Percentiles rank a stretch among this genome's conserved stretches.
These are phyloP conservation scores for Aspergillus cejpii DNA, from an alignment of 2,329 filamentous ascomycete species.

Conservation along the genomic window DNA sequence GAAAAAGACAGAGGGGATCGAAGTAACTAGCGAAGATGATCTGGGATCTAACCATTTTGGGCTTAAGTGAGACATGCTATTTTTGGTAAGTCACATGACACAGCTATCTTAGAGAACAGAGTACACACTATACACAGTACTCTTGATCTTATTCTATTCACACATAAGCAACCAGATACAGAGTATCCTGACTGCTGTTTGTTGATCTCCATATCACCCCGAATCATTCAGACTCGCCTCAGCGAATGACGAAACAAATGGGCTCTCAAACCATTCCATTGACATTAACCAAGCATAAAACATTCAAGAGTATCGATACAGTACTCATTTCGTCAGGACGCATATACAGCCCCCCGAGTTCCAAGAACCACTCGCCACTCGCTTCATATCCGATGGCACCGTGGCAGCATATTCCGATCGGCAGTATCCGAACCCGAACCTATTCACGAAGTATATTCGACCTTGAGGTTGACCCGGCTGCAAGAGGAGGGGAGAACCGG, in stretches of 20 bases:
- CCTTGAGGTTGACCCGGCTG: slow-evolving; percentile 27
- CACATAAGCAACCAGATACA: too few relatives aligned
- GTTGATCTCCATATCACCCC: too few relatives aligned
- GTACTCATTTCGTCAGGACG: not conserved
- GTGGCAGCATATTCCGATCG: not conserved
- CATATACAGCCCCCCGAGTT: too few relatives aligned
- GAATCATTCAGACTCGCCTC: too few relatives aligned
- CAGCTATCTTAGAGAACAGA: not conserved
- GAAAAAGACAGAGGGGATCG: slow-evolving; percentile 7
- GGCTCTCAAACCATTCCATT: too few relatives aligned
- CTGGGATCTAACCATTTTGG: slow-evolving; percentile 3
- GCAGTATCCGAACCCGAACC: slow-evolving; percentile 6
- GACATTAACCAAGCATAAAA: too few relatives aligned
- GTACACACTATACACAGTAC: too few relatives aligned
- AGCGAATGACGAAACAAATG: too few relatives aligned
- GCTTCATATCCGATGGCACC: slow-evolving; percentile 11
- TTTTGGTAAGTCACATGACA: slow-evolving; percentile 13
- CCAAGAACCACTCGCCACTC: slow-evolving; percentile 11
- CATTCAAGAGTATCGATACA: too few relatives aligned
- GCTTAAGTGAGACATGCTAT: slow-evolving; percentile 21
- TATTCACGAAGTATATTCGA: slow-evolving; percentile 22
- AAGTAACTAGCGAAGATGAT: slow-evolving; percentile 6
- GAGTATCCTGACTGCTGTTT: too few relatives aligned
- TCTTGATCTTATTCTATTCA: not conserved
- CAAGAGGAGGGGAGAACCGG: slow-evolving; percentile 29